A percentile compares a stretch with the other conserved stretches of the same genome.
phyloP scores from a whole-genome alignment of 2,329 filamentous ascomycete species.

The Claviceps maximensis region DNA sequence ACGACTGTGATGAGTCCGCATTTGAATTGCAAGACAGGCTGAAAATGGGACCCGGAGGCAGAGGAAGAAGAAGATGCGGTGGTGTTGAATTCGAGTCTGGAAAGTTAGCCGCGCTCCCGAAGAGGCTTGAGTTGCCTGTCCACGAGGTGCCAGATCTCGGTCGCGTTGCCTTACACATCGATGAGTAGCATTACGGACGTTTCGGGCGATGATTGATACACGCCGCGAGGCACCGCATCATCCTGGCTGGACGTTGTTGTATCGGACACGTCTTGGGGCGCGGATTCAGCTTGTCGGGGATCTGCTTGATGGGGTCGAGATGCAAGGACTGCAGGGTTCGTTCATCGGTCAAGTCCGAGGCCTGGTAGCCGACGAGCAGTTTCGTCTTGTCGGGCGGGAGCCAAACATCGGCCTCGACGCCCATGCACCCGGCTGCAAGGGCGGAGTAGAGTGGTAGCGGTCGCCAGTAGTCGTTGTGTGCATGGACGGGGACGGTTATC shows the following conservation, averaged over 20 bases:
- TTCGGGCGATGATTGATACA: conserved; percentile 39
- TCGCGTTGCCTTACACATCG: conserved; percentile 45
- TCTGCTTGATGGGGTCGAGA: conserved; percentile 45
- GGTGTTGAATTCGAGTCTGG: conserved; percentile 30
- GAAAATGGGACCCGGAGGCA: not conserved
- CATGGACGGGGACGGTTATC: conserved; percentile 43
- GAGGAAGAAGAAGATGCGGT: conserved; percentile 29
- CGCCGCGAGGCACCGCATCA: conserved; percentile 31
- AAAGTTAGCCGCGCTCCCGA: conserved; percentile 41
- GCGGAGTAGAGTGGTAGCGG: conserved; percentile 50
- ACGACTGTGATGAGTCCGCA: conserved; percentile 52
- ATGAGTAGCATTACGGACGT: conserved; percentile 49
- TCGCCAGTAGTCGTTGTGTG: conserved; percentile 58
- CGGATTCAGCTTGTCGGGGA: conserved; percentile 31
- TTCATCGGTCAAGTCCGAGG: conserved; percentile 29
- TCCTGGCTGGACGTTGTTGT: conserved; percentile 18
- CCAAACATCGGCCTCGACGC: conserved; percentile 59
- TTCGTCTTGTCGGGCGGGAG: conserved; percentile 28
- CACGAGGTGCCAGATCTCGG: conserved; percentile 14
- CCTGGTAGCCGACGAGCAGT: conserved; percentile 51
- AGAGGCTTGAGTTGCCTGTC: conserved; percentile 37
- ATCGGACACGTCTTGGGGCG: not conserved
- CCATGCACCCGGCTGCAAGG: conserved; percentile 42
- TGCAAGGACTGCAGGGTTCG: conserved; percentile 49
- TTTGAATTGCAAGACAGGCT: conserved; percentile 1